Evolutionary conservation across 1,284 basidiomycete species (phyloP).

Genomic region (Rhizoctonia solani): DNA sequence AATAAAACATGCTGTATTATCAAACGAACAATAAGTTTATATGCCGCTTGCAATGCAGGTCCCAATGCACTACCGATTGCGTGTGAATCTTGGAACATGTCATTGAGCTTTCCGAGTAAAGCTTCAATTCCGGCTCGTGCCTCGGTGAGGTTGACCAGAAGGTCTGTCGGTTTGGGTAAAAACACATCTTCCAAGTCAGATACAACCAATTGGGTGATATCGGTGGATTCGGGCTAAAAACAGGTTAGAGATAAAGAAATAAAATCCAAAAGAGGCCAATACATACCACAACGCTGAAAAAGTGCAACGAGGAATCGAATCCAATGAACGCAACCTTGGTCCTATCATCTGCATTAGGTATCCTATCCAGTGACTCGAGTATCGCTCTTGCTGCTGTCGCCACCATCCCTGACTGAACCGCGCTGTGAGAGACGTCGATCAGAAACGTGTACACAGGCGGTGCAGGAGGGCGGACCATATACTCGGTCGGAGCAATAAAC

Average conservation of each 20-base stretch:
- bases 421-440: slow-evolving; percentile 93
- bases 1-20: slow-evolving; percentile 6
- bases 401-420: slow-evolving; percentile 94
- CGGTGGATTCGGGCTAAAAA: slow-evolving; percentile 74
- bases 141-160: slow-evolving; percentile 93
- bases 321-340: slow-evolving; percentile 94
- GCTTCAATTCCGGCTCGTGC: slow-evolving; percentile 79
- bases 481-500: slow-evolving; percentile 97
- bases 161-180: slow-evolving; percentile 93
- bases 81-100: slow-evolving; percentile 96
- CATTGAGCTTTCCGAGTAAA: slow-evolving; percentile 81
- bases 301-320: slow-evolving; percentile 92
- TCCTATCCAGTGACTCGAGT: slow-evolving; percentile 90
- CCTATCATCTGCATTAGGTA: slow-evolving; percentile 92
- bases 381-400: slow-evolving; percentile 96
- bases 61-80: slow-evolving; percentile 92
- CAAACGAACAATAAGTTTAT: slow-evolving; percentile 81
- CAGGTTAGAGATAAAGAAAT: not conserved
- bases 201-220: slow-evolving; percentile 95
- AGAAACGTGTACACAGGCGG: slow-evolving; percentile 97
- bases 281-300: slow-evolving; percentile 79
- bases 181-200: slow-evolving; percentile 97
- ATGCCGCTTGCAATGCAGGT: slow-evolving; percentile 94
- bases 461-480: slow-evolving; percentile 98
- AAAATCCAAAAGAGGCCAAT: not conserved